These are phyloP conservation scores for Henckelia pumila DNA, from an alignment of 257 asterid species.

Conservation along the genomic window DNA sequence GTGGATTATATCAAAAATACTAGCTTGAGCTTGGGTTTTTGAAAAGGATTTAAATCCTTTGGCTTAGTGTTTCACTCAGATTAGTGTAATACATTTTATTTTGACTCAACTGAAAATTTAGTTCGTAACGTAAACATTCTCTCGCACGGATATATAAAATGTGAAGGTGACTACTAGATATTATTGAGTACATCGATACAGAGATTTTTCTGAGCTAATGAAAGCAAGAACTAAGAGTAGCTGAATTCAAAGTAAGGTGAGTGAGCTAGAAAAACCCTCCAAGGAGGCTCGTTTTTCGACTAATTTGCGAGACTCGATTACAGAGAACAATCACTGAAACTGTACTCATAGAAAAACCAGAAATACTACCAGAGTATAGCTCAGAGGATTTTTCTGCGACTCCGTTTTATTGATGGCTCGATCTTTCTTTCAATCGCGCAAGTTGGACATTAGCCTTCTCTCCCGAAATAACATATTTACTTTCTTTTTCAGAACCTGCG, in stretches of 20 bases:
- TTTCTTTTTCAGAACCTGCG: constrained; percentile 81
- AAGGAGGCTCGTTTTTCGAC: neutral
- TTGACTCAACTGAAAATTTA: too few relatives aligned
- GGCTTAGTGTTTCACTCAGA: too few relatives aligned
- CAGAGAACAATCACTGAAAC: constrained; percentile 1
- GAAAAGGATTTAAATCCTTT: too few relatives aligned
- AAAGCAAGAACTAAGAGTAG: neutral
- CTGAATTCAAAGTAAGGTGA: neutral
- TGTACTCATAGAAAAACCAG: constrained; percentile 1
- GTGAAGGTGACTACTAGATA: too few relatives aligned
- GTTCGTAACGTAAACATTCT: too few relatives aligned
- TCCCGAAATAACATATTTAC: constrained; percentile 78
- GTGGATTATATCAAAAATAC: too few relatives aligned
- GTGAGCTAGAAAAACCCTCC: constrained; percentile 3
- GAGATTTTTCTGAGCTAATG: constrained; percentile 3
- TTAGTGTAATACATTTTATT: too few relatives aligned
- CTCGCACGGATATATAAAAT: too few relatives aligned
- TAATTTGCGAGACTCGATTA: constrained; percentile 2
- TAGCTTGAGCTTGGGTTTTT: too few relatives aligned
- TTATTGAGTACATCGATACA: neutral
- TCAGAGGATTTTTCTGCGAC: constrained; percentile 90
- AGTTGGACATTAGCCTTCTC: constrained; percentile 97
- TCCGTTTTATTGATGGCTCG: constrained; percentile 60
- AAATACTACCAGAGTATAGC: constrained; percentile 78
- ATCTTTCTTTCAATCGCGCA: constrained; percentile 77